phyloP scores from a whole-genome alignment of 139 green algal genomes.

The Volvox reticuliferus region DNA sequence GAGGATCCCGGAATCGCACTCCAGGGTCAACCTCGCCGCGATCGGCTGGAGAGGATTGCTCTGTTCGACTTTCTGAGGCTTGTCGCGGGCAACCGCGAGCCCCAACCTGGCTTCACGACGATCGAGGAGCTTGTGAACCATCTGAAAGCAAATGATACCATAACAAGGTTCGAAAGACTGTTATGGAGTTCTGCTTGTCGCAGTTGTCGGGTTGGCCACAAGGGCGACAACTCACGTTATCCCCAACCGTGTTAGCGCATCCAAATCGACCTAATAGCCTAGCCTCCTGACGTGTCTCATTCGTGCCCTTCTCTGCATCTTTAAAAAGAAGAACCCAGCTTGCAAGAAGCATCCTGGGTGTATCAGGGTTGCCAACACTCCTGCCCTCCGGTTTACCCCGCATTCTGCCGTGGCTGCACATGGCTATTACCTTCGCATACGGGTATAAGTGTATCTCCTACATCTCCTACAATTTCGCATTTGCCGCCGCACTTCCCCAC shows the following conservation, averaged over 20 bases:
- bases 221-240: not conserved
- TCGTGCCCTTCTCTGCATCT: not conserved
- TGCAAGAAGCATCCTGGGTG: no score
- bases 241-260: not conserved
- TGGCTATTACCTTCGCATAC: no score
- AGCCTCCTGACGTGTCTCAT: not conserved
- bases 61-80: slow-evolving; percentile 41
- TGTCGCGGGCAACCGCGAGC: not conserved
- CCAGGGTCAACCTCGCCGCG: not conserved
- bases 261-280: not conserved
- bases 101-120: not conserved
- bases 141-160: not conserved
- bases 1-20: not conserved
- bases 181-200: not conserved
- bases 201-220: not conserved
- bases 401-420: no score
- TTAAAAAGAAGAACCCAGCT: not conserved
- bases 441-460: not conserved
- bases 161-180: not conserved
- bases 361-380: no score
- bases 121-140: slow-evolving; percentile 39
- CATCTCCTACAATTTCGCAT: not conserved
- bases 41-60: slow-evolving; percentile 21
- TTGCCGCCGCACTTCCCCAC: not conserved
- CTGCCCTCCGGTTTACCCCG: no score